Evolutionary conservation across 345 rosid species (phyloP).

Genomic region (Combretum micranthum): DNA sequence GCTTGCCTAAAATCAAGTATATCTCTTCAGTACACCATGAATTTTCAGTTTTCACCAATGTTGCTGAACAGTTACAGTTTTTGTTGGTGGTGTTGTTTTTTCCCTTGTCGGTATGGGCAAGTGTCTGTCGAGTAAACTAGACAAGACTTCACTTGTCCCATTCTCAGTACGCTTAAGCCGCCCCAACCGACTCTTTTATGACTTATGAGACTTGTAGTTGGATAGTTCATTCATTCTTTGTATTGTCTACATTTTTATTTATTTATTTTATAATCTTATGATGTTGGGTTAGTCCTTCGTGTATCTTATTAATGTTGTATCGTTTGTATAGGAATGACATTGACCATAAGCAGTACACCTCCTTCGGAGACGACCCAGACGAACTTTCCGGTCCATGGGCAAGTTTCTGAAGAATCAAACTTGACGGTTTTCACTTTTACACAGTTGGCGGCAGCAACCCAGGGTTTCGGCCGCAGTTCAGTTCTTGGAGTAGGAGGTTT

Average conservation of each 20-base stretch:
- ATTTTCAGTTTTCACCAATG: neutral
- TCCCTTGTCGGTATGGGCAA: neutral
- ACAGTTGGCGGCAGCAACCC: constrained; percentile 2
- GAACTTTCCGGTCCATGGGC: neutral
- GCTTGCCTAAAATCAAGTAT: too few relatives aligned
- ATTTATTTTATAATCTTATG: neutral
- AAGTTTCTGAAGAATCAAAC: neutral
- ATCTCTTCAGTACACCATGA: neutral
- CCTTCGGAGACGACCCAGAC: neutral
- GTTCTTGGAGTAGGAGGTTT: constrained; percentile 11
- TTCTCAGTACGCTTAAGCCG: too few relatives aligned
- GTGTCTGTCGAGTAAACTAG: too few relatives aligned
- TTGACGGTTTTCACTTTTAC: constrained; percentile 3
- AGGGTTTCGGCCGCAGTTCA: constrained; percentile 4
- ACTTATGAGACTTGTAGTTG: too few relatives aligned
- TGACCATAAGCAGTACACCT: too few relatives aligned
- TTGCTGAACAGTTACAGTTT: neutral
- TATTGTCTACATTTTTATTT: too few relatives aligned
- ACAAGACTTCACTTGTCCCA: too few relatives aligned
- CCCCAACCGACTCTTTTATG: too few relatives aligned
- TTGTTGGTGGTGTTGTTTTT: too few relatives aligned
- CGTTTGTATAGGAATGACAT: neutral
- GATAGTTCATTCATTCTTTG: too few relatives aligned
- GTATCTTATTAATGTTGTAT: too few relatives aligned
- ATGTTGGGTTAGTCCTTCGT: too few relatives aligned